Percentiles rank a stretch among this genome's conserved stretches.
Conservation (phyloP, 805 yeast genomes). For the Komagataella kurtzmanii region DNA sequence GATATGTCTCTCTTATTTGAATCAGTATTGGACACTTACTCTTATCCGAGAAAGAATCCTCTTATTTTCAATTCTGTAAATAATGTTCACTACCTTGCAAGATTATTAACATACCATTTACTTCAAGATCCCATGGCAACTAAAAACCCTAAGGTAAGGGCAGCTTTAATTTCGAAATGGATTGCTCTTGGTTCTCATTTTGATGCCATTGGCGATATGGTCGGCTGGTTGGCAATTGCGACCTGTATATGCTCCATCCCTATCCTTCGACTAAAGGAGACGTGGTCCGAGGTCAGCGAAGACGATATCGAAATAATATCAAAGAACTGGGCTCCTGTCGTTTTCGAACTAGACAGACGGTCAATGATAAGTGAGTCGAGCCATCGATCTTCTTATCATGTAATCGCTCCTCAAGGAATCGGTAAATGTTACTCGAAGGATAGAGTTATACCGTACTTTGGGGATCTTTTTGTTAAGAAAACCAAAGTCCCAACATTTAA, state of each 20-base stretch:
- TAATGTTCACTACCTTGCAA: constrained; percentile 68
- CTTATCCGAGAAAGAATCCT: constrained; percentile 50
- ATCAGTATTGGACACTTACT: constrained; percentile 27
- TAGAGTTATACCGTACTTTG: constrained; percentile 80
- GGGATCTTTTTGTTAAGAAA: constrained; percentile 57
- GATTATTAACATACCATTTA: constrained; percentile 55
- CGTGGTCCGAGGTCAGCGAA: constrained; percentile 65
- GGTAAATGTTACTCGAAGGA: constrained; percentile 66
- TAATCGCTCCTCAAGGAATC: constrained; percentile 79
- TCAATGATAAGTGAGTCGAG: constrained; percentile 44
- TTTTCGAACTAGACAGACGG: constrained; percentile 75
- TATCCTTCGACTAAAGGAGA: constrained; percentile 51
- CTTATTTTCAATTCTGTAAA: constrained; percentile 54
- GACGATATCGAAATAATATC: constrained; percentile 45
- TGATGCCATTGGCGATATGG: constrained; percentile 81
- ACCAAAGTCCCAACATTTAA: constrained; percentile 24
- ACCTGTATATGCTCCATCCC: constrained; percentile 75
- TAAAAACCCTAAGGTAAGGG: constrained; percentile 31
- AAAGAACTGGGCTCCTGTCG: constrained; percentile 87
- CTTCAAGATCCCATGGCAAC: constrained; percentile 33
- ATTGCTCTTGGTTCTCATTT: constrained; percentile 67
- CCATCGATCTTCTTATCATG: constrained; percentile 49
- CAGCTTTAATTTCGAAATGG: constrained; percentile 67
- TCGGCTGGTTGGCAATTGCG: constrained; percentile 86
- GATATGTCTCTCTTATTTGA: constrained; percentile 69